phyloP scores from a whole-genome alignment of 1,284 basidiomycete species.

The Boletus holoroseus region DNA sequence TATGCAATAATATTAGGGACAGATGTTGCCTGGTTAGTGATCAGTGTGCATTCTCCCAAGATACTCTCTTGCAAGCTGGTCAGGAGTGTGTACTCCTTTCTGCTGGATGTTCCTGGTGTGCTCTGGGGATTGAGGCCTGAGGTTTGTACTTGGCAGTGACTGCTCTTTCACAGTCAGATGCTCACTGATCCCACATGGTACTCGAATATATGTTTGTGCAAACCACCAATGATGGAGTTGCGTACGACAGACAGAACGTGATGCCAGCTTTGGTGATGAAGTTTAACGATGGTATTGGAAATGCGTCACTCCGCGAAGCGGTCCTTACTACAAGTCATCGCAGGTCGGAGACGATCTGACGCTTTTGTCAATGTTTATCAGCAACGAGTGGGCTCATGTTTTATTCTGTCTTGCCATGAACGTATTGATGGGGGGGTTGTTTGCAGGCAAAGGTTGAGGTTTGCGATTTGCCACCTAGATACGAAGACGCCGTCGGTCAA shows the following conservation, averaged over 20 bases:
- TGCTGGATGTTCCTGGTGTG: slow-evolving; percentile 29
- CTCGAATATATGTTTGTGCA: slow-evolving; percentile 31
- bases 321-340: slow-evolving; percentile 32
- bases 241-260: neutral
- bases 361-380: slow-evolving; percentile 26
- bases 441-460: slow-evolving; percentile 25
- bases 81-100: slow-evolving; percentile 25
- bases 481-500: slow-evolving; percentile 26
- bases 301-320: slow-evolving; percentile 16
- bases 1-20: no score
- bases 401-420: neutral
- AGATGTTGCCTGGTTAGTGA: no score
- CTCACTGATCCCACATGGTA: slow-evolving; percentile 31
- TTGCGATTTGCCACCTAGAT: slow-evolving; percentile 27
- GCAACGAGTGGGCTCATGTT: slow-evolving; percentile 22
- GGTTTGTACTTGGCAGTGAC: slow-evolving; percentile 28
- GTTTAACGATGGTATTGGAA: slow-evolving; percentile 29
- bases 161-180: slow-evolving; percentile 31
- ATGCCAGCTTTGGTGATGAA: slow-evolving; percentile 21
- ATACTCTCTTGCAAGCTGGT: slow-evolving; percentile 18
- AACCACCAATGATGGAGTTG: slow-evolving; percentile 11
- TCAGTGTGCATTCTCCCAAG: slow-evolving; percentile 21
- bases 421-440: neutral
- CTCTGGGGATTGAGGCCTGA: slow-evolving; percentile 32
- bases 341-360: slow-evolving; percentile 31